These are phyloP conservation scores for Xylaria bambusicola DNA, from an alignment of 495 filamentous ascomycete genomes.

Conservation along the genomic window DNA sequence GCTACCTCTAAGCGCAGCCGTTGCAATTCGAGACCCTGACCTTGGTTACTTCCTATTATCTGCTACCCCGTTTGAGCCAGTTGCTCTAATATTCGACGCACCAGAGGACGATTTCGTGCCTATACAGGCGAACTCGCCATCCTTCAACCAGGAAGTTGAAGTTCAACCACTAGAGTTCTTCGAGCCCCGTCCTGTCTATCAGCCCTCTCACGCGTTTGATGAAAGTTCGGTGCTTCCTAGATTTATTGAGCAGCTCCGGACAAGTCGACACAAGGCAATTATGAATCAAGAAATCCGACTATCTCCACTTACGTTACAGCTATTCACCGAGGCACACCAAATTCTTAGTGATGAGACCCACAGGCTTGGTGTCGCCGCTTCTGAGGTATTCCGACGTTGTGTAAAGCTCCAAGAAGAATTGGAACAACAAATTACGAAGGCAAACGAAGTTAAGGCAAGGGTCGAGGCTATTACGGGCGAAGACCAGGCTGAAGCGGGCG, in stretches of 20 bases:
- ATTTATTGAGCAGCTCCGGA: constrained; percentile 63
- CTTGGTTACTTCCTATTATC: constrained; percentile 81
- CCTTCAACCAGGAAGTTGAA: constrained; percentile 37
- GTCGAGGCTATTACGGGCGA: constrained; percentile 68
- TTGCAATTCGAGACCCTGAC: constrained; percentile 71
- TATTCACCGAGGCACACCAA: constrained; percentile 76
- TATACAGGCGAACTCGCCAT: constrained; percentile 36
- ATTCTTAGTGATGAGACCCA: constrained; percentile 73
- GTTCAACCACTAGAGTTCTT: constrained; percentile 40
- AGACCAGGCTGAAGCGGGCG: constrained; percentile 49
- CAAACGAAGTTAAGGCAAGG: constrained; percentile 64
- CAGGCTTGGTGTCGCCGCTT: constrained; percentile 68
- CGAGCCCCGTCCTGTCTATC: constrained; percentile 67
- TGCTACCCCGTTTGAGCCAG: constrained; percentile 60
- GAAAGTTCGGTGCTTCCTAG: constrained; percentile 57
- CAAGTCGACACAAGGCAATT: constrained; percentile 58
- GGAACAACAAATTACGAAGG: constrained; percentile 66
- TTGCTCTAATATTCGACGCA: constrained; percentile 66
- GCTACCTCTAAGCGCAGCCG: constrained; percentile 57
- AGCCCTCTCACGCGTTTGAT: constrained; percentile 67
- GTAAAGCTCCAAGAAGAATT: constrained; percentile 73
- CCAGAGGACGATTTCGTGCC: constrained; percentile 51
- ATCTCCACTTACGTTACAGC: constrained; percentile 70
- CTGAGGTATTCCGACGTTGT: constrained; percentile 80
- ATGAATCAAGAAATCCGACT: constrained; percentile 73